Evolutionary conservation across 306 rosid genomes (phyloP), one percentile per base, ranked within the genome.

Genomic region (Malus sylvestris): DNA sequence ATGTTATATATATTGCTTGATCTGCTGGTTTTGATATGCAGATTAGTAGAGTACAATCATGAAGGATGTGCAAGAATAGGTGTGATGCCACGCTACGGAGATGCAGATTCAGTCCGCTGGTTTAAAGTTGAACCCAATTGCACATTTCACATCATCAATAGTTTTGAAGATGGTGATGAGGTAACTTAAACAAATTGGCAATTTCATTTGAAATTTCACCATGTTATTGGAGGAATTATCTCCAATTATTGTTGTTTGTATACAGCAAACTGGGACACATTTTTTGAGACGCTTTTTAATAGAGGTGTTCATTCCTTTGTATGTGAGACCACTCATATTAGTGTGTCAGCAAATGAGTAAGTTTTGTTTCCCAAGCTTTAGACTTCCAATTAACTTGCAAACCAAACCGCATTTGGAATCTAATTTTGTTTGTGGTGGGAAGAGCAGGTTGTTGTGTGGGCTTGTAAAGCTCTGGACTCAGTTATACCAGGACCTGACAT

Each of bases 61-160:
- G 81, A 88, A 46, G 90, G 70, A 40, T 84, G 84, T 35, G 88
- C 96, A 25, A 89, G 88, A 76, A 93, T 93, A 45, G 95, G 95
- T 27, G 79, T 91, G 22, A 91, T 93, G 93, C 96, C 93, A 53
- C 96, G 86, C 73, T 89, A 79, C 62, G 91, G 96, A 27, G 78
- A 88, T 76, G 83, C 89, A 22, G 62, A 71, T 75, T 87, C 93
- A 74, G 70, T 90, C 73, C 67, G 67, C 52, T 93, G 98, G 98
- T 91, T 91, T 83, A 63, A 80, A 1, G 95, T 91, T 46, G 79
- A 86, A 79, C 91, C 90, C 68, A 85, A 82, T 58, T 89, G 91
- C 83, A 86, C 93, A 13, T 77, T 90, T 77, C 96, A 86, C 78
- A 83, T 88, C 35, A 72, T 93, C 81, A 91, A 89, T 79, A 82